Base-by-base conservation (phyloP, 352 stramenopile genomes). In the Phytophthora cryptogea region DNA sequence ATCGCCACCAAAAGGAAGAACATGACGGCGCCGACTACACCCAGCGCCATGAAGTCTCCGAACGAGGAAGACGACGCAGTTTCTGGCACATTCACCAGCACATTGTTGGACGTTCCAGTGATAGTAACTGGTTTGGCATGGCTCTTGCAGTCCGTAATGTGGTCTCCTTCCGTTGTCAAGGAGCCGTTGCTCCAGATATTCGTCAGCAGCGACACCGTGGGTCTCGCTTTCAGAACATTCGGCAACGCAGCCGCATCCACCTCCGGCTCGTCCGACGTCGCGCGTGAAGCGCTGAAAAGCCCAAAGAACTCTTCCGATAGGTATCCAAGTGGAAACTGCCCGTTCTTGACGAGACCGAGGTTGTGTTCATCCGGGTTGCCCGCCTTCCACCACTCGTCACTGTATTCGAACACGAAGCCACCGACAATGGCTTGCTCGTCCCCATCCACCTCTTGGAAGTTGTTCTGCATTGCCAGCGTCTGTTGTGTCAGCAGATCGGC, bases 351-450 rank as follows among this genome's bases (percentile, higher is more conserved):
- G 10, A 68, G 48, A 1, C 80, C 77, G 6, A 82, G 47, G 57
- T 90, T 80, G 65, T 90, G 80, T 32, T 76, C 58, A 39, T 77
- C 57, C 26, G 66, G 64, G 20, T 77, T 69, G 8, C 80, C 80
- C 3, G 76, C 52, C 37, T 90, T 90, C 80, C 81, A 89, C 81
- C 81, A 90, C 41, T 90, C 80, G 59, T 90, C 80, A 55, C 76
- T 84, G 78, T 87, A 90, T 62, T 90, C 80, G 43, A 90, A 90
- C 8, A 90, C 67, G 23, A 90, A 90, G 0, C 78, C 80, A n/a
- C 80, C 78, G 4, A 89, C 77, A 6, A 86, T 46, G 6, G 80
- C 57, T 23, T 89, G 79, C 37, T 89, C 73, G 3, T 69, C 45
- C 16, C n/a, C 20, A 35, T 89, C 79, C 1, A 47, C 72, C 10